These are phyloP conservation scores for Suillus weaverae DNA, from an alignment of 768 basidiomycete species.

Conservation along the genomic window DNA sequence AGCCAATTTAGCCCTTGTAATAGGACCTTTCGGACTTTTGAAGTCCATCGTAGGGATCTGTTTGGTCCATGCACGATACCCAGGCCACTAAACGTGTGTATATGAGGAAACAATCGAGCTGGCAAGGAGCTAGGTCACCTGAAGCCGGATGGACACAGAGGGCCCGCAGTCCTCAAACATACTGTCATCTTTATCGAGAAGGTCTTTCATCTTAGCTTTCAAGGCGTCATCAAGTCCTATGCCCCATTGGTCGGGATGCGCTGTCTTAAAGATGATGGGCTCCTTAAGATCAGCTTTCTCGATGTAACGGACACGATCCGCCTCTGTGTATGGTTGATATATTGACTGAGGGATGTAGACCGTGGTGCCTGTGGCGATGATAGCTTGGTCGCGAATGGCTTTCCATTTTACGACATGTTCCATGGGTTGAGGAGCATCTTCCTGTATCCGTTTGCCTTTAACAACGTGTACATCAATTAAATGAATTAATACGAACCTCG, in stretches of 20 bases:
- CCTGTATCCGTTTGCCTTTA: constrained; percentile 13
- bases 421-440: constrained; percentile 22
- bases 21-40: constrained; percentile 72
- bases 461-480: background rate
- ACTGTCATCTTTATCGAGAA: constrained; percentile 57
- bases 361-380: constrained; percentile 32
- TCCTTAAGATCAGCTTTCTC: constrained; percentile 62
- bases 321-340: constrained; percentile 76
- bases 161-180: constrained; percentile 76
- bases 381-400: constrained; percentile 9
- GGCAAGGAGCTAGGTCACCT: constrained; percentile 43
- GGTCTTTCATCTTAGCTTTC: constrained; percentile 54
- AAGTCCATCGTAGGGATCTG: constrained; percentile 86
- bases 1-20: constrained; percentile 73
- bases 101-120: background rate
- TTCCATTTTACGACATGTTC: constrained; percentile 32
- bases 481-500: background rate
- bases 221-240: constrained; percentile 65
- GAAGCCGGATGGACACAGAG: constrained; percentile 76
- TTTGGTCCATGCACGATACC: constrained; percentile 74
- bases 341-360: constrained; percentile 69
- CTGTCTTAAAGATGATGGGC: constrained; percentile 63
- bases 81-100: constrained; percentile 62
- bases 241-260: constrained; percentile 56
- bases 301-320: constrained; percentile 75